These are phyloP conservation scores for Xylaria digitata DNA, from an alignment of 2,329 filamentous ascomycete genomes.

Conservation along the genomic window DNA sequence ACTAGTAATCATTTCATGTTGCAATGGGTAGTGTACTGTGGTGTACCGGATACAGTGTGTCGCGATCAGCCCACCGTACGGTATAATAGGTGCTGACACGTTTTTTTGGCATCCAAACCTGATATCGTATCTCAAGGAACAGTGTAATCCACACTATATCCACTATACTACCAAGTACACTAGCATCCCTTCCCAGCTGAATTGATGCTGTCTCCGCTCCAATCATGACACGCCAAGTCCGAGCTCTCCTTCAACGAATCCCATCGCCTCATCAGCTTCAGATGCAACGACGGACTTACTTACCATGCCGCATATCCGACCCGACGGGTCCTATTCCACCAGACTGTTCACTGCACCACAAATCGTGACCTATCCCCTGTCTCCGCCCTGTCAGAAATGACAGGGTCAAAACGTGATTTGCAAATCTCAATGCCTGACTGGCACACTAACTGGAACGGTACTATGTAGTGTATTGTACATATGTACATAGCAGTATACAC, in stretches of 20 bases:
- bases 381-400: background rate
- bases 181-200: constrained; percentile 20
- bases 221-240: constrained; percentile 30
- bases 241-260: background rate
- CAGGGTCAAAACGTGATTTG: constrained; percentile 14
- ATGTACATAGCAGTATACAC: too few relatives aligned
- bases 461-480: too few relatives aligned
- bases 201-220: background rate
- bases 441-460: background rate
- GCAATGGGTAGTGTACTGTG: too few relatives aligned
- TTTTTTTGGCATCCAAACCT: too few relatives aligned
- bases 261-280: constrained; percentile 10
- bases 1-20: too few relatives aligned
- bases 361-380: too few relatives aligned
- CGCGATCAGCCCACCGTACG: too few relatives aligned
- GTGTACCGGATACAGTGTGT: too few relatives aligned
- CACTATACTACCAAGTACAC: background rate
- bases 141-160: too few relatives aligned
- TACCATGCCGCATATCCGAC: constrained; percentile 37
- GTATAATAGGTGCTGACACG: too few relatives aligned
- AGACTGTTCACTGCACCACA: too few relatives aligned
- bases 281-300: constrained; percentile 12
- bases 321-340: constrained; percentile 17
- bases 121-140: too few relatives aligned
- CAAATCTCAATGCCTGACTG: constrained; percentile 2